Base-by-base conservation (phyloP, 1,284 basidiomycete species). In the Apiotrichum gamsii region DNA sequence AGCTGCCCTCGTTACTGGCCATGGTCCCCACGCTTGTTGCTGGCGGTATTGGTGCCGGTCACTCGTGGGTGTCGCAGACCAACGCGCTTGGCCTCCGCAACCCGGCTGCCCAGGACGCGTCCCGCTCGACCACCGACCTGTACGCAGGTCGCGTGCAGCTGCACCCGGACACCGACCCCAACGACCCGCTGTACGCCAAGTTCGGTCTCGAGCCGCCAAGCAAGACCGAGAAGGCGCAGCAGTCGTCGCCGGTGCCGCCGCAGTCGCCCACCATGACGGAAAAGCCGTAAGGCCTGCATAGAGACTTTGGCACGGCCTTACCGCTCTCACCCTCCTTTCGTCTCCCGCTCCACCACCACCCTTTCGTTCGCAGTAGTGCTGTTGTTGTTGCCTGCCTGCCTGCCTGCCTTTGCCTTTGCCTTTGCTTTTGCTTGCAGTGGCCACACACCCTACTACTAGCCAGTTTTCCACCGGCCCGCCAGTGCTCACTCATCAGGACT, bases 21-120 rank as follows among this genome's bases (percentile, higher is more conserved):
- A 93, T 94, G 86, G 82, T 90, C 0, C 91, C 90, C 9, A 84
- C 85, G 0, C 70, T 95, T 16, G 82, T 95, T 54, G 84, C 85
- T 20, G 84, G 87, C 8, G 84, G 87, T 6, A 82, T 94, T 39
- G 90, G 62, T 49, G 86, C 86, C 41, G 86, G 87, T 39, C 57
- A 62, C 14, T 58, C 60, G 43, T 73, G 70, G 70, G 58, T 67
- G 15, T 41, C 53, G 16, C 49, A 49, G 24, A 29, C 45, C 28
- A 54, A 62, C 46, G 40, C 54, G 2, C 35, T 49, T 8, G 59
- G 56, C 2, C 48, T 67, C 19, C 45, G 57, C 30, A 60, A 69
- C 47, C 65, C 65, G 0, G 65, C 68, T 5, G 55, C 52, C 6
- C 58, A 66, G 32, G 68, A 70, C 40, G 59, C 64, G 9, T 61